phyloP scores from a whole-genome alignment of 2,329 filamentous ascomycete genomes.

The Monilinia polystroma region DNA sequence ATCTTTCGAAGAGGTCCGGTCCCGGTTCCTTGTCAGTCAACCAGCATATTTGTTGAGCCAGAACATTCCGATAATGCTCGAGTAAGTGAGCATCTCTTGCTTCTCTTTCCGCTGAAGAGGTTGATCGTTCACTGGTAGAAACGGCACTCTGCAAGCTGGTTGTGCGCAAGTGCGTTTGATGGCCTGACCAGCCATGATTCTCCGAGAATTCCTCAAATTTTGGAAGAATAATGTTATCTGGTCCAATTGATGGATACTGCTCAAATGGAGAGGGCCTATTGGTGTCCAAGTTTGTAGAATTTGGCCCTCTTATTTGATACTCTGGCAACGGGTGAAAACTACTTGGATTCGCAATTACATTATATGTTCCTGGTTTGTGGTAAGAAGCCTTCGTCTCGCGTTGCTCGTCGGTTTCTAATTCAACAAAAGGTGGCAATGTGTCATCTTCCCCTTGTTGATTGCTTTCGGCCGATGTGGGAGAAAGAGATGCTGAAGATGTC shows the following conservation, averaged over 20 bases:
- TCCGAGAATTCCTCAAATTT: not conserved
- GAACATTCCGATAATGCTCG: conserved; percentile 35
- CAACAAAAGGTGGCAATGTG: conserved; percentile 53
- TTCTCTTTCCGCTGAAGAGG: not conserved
- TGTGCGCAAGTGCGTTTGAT: not conserved
- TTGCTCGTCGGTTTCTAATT: conserved; percentile 56
- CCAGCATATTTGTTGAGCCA: conserved; percentile 34
- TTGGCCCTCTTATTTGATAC: conserved; percentile 42
- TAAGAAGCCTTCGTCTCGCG: conserved; percentile 55
- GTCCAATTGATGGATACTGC: not conserved
- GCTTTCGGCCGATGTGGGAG: not conserved
- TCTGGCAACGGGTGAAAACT: conserved; percentile 54
- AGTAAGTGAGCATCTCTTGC: conserved; percentile 26
- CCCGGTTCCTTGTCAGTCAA: not conserved
- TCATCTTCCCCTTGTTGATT: conserved; percentile 40
- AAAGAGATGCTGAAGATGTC: conserved; percentile 9
- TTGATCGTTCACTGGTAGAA: not conserved
- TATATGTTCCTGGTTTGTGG: conserved; percentile 53
- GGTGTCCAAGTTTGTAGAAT: no score
- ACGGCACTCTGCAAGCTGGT: not conserved
- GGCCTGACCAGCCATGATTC: not conserved
- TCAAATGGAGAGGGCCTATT: not conserved
- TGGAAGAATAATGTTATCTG: not conserved
- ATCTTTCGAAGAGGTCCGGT: conserved; percentile 10
- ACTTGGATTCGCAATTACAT: conserved; percentile 53